These are phyloP conservation scores for Boletus rex-veris DNA, from an alignment of 768 basidiomycete species.

Conservation along the genomic window DNA sequence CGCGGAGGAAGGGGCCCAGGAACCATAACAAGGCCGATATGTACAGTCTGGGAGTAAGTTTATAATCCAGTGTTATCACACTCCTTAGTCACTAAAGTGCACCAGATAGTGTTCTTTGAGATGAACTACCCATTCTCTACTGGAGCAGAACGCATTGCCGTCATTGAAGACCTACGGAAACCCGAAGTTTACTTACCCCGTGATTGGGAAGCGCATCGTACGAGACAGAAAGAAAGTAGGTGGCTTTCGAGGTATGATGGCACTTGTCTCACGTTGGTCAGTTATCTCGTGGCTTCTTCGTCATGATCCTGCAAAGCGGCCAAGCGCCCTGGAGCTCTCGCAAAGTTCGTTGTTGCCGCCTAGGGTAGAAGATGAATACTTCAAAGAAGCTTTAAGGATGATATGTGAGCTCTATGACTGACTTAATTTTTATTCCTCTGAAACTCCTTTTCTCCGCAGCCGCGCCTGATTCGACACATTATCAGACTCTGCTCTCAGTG, in stretches of 20 bases:
- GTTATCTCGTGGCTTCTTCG: conserved; percentile 80
- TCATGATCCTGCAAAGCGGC: conserved; percentile 76
- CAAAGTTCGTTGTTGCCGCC: conserved; percentile 75
- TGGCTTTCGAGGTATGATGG: conserved; percentile 7
- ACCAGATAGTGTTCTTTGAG: conserved; percentile 92
- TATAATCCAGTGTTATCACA: neutral
- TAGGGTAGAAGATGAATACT: conserved; percentile 79
- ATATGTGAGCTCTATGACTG: conserved; percentile 51
- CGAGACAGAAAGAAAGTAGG: conserved; percentile 69
- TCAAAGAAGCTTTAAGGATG: conserved; percentile 71
- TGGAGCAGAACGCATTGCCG: conserved; percentile 76
- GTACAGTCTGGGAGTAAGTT: conserved; percentile 85
- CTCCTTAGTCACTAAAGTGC: neutral
- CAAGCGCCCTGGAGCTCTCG: conserved; percentile 78
- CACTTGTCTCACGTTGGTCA: conserved; percentile 26
- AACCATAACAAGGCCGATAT: conserved; percentile 90
- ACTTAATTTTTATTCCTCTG: neutral
- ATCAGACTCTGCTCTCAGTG: conserved; percentile 71
- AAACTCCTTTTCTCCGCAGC: conserved; percentile 37
- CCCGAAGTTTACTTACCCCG: conserved; percentile 73
- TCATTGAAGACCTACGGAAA: conserved; percentile 74
- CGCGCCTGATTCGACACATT: conserved; percentile 77
- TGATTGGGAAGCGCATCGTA: conserved; percentile 61
- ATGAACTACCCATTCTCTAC: conserved; percentile 89
- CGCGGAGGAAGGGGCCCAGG: conserved; percentile 54